These are phyloP conservation scores for Aspergillus awamori DNA, from an alignment of 2,329 filamentous ascomycete genomes.

Conservation along the genomic window DNA sequence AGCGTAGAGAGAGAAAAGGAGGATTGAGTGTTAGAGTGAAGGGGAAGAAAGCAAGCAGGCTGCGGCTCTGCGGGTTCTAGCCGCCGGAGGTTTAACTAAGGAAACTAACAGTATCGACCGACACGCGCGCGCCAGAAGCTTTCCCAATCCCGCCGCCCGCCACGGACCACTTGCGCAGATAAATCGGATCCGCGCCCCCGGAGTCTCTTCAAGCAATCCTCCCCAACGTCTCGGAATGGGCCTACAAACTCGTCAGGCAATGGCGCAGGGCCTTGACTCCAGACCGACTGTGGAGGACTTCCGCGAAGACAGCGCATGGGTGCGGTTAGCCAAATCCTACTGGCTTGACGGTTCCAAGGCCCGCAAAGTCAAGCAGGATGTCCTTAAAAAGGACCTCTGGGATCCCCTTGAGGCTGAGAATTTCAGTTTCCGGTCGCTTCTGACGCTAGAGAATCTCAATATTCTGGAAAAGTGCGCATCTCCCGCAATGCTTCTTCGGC, in stretches of 20 bases:
- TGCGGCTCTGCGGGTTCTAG: slow-evolving; percentile 38
- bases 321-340: slow-evolving; percentile 75
- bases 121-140: slow-evolving; percentile 37
- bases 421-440: slow-evolving; percentile 75
- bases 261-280: slow-evolving; percentile 58
- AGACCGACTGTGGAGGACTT: slow-evolving; percentile 48
- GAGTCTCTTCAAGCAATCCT: slow-evolving; percentile 54
- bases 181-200: slow-evolving; percentile 56
- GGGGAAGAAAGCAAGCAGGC: slow-evolving; percentile 5
- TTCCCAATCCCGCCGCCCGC: slow-evolving; percentile 26
- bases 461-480: slow-evolving; percentile 72
- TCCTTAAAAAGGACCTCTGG: slow-evolving; percentile 87
- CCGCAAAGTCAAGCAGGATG: slow-evolving; percentile 76
- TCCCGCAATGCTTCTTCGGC: background rate
- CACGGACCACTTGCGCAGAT: slow-evolving; percentile 35
- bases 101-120: slow-evolving; percentile 8
- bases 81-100: slow-evolving; percentile 17
- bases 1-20: slow-evolving; percentile 11
- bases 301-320: slow-evolving; percentile 52
- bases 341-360: slow-evolving; percentile 76
- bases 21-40: slow-evolving; percentile 12
- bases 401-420: slow-evolving; percentile 79
- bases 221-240: slow-evolving; percentile 36
- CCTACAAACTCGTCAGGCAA: slow-evolving; percentile 52
- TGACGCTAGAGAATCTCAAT: slow-evolving; percentile 87